These are phyloP conservation scores for Diddensiella transvaalensis DNA, from an alignment of 805 yeast species.

Conservation along the genomic window DNA sequence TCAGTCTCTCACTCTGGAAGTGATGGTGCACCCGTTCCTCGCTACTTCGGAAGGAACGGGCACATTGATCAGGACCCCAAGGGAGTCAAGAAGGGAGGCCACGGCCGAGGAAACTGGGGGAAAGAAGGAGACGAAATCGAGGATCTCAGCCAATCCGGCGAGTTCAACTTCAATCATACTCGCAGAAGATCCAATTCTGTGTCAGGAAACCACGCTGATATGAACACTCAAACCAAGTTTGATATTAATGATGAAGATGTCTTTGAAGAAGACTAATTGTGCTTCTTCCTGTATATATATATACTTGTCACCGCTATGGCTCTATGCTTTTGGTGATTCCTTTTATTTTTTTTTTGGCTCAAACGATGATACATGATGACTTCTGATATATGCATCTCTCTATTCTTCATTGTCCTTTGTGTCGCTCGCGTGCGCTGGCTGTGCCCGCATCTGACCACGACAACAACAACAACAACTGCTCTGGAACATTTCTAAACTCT, in stretches of 20 bases:
- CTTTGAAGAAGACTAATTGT: slow-evolving; percentile 22
- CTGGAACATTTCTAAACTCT: too few relatives aligned
- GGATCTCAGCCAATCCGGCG: slow-evolving; percentile 57
- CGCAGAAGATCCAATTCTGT: slow-evolving; percentile 37
- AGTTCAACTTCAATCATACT: slow-evolving; percentile 39
- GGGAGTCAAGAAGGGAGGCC: slow-evolving; percentile 76
- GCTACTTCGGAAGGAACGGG: slow-evolving; percentile 79
- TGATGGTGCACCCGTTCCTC: slow-evolving; percentile 37
- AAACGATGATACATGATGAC: too few relatives aligned
- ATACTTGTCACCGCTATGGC: too few relatives aligned
- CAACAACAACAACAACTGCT: too few relatives aligned
- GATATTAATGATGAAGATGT: slow-evolving; percentile 23
- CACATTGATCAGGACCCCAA: slow-evolving; percentile 65
- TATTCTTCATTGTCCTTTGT: too few relatives aligned
- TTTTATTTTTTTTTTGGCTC: too few relatives aligned
- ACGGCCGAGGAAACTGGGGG: slow-evolving; percentile 90
- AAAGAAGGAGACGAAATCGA: slow-evolving; percentile 70
- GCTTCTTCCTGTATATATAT: neutral
- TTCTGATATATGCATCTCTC: too few relatives aligned
- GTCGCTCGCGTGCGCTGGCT: too few relatives aligned
- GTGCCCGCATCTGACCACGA: too few relatives aligned
- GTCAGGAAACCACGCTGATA: slow-evolving; percentile 19
- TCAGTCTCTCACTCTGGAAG: slow-evolving; percentile 8
- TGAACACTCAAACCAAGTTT: slow-evolving; percentile 19
- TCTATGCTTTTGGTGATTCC: too few relatives aligned